A percentile compares a stretch with the other conserved stretches of the same genome.
These are phyloP conservation scores for Crithidia sp. DNA, from an alignment of 208 protist species.

Conservation along the genomic window DNA sequence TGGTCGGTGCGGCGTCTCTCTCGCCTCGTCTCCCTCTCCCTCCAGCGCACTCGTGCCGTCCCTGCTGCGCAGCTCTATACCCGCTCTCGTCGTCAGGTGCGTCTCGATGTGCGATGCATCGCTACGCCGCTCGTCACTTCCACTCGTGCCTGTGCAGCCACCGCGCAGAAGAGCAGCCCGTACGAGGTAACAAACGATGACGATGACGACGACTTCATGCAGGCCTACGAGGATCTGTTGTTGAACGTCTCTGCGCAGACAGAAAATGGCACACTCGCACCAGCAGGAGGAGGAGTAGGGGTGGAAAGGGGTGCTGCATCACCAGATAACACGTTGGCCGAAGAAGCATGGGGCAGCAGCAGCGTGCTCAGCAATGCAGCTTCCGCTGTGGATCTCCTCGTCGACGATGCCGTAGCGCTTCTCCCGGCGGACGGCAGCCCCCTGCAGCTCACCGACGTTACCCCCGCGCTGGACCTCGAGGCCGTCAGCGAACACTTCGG, in stretches of 20 bases:
- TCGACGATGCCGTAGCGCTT: constrained; percentile 42
- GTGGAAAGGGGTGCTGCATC: too few relatives aligned
- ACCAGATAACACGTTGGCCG: too few relatives aligned
- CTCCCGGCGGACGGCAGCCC: constrained; percentile 59
- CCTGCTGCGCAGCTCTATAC: too few relatives aligned
- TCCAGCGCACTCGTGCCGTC: too few relatives aligned
- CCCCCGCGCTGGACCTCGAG: constrained; percentile 60
- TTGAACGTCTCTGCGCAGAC: constrained; percentile 23
- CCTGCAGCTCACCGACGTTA: constrained; percentile 60
- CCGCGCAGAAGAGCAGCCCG: too few relatives aligned
- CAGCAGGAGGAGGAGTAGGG: too few relatives aligned
- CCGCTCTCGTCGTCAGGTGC: too few relatives aligned
- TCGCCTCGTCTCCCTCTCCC: too few relatives aligned
- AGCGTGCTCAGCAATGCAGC: background rate
- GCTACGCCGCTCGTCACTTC: background rate
- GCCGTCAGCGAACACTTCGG: constrained; percentile 50
- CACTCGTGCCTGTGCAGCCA: background rate
- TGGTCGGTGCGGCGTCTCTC: background rate
- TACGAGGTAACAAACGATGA: background rate
- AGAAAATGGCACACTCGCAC: background rate
- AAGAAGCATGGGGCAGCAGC: too few relatives aligned
- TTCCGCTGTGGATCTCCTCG: constrained; percentile 14
- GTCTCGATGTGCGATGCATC: too few relatives aligned
- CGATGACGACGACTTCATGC: constrained; percentile 43
- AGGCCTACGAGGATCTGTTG: constrained; percentile 76